Base-by-base conservation (phyloP, 768 basidiomycete genomes). In the Tricholoma bakamatsutake region DNA sequence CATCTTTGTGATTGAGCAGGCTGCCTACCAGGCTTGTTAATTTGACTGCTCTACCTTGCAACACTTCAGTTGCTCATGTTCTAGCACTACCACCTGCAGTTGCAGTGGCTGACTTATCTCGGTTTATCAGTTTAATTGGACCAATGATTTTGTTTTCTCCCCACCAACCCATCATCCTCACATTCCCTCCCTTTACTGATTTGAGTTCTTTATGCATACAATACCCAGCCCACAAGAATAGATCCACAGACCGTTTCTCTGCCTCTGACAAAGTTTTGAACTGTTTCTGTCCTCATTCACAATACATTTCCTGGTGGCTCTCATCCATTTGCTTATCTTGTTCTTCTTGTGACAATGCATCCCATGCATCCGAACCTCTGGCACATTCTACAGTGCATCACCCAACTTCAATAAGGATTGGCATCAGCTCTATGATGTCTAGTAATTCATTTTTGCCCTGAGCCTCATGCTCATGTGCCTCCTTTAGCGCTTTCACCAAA, bases 1-100 rank as follows among this genome's bases (percentile, higher is more conserved):
- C 57, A 39, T 74, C 70, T 52, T 73, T 73, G 62, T 75, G 57
- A 7, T 61, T 56, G 42, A 69, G 73, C 0, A 75, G 56, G 0
- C 61, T 56, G 1, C 72, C 72, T 2, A 66, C 63, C 2, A 73
- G 62, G 2, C 52, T 58, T 0, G 63, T 54, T 7, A 63, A 35
- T 47, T 71, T 68, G 1, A 62, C 57, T 1, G 54, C 66, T 11
- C 68, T 70, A 10, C 66, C 58, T 11, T 53, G 49, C 0, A 66
- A 64, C 6, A 30, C 56, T 31, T 69, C 62, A 11, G 53, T 15
- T 0, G 65, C 68, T 8, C 46, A 51, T 8, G 46, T 34, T 5
- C 43, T n/a, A 6, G 51, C 58, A 0, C 37, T 34, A 0, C 43
- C 21, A 5, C 56, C 57, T 0, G 59, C 6, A 8, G 1, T 21